Conservation (phyloP, 1,284 basidiomycete genomes). For the Cerrena zonata region DNA sequence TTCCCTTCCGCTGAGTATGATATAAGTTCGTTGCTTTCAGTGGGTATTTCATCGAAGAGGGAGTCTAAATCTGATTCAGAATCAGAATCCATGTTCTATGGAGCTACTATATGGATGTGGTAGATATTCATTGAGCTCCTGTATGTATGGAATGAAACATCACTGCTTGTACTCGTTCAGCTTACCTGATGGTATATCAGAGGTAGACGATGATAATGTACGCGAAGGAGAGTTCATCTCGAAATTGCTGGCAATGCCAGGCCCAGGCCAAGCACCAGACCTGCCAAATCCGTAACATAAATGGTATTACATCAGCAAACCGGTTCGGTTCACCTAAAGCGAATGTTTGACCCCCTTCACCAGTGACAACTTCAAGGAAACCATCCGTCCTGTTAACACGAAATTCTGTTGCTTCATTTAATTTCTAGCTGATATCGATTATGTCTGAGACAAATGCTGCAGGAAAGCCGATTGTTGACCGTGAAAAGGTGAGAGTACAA, state of each 20-base stretch:
- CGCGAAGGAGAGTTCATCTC: too few species aligned
- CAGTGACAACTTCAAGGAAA: neutral
- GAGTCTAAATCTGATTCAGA: conserved; percentile 31
- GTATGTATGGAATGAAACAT: too few species aligned
- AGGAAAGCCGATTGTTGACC: conserved; percentile 30
- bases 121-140: too few species aligned
- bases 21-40: conserved; percentile 5
- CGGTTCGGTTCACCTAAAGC: neutral
- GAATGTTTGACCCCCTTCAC: neutral
- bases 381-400: too few species aligned
- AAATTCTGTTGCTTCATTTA: neutral
- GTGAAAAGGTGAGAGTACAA: conserved; percentile 32
- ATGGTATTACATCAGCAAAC: neutral
- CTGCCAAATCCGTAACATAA: neutral
- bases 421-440: neutral
- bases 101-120: too few species aligned
- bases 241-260: too few species aligned
- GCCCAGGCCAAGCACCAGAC: neutral
- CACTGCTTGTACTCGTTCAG: too few species aligned
- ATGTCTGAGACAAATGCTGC: conserved; percentile 29
- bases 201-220: too few species aligned
- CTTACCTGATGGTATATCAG: too few species aligned
- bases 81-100: neutral
- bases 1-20: neutral
- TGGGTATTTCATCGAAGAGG: conserved; percentile 34